phyloP scores from a whole-genome alignment of 805 yeast species.

The Cyberlindnera saturnus region DNA sequence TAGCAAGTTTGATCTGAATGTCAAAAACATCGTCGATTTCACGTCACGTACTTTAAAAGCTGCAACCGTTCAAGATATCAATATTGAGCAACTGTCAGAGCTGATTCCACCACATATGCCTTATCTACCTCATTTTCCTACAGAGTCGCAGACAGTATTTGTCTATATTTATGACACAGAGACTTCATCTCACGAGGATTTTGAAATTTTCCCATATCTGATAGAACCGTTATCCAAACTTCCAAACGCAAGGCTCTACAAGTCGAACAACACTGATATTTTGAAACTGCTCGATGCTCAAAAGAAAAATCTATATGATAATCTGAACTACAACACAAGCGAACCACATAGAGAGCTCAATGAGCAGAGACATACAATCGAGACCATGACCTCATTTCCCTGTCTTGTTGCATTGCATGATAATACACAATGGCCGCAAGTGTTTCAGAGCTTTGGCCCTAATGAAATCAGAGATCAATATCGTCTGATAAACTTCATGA shows the following conservation, averaged over 20 bases:
- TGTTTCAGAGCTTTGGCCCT: slow-evolving; percentile 57
- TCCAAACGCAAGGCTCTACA: slow-evolving; percentile 50
- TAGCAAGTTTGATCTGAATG: slow-evolving; percentile 14
- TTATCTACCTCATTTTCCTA: slow-evolving; percentile 4
- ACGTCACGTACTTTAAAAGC: slow-evolving; percentile 42
- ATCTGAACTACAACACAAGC: slow-evolving; percentile 37
- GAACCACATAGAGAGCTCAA: slow-evolving; percentile 32
- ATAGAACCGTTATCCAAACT: slow-evolving; percentile 54
- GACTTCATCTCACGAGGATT: slow-evolving; percentile 54
- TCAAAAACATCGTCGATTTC: slow-evolving; percentile 35
- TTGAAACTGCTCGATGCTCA: slow-evolving; percentile 36
- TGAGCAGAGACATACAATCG: slow-evolving; percentile 40
- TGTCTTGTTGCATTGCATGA: slow-evolving; percentile 58
- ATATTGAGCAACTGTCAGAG: slow-evolving; percentile 14
- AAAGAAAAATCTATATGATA: slow-evolving; percentile 26
- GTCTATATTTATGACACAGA: slow-evolving; percentile 49
- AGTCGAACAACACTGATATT: slow-evolving; percentile 38
- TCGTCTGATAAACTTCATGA: slow-evolving; percentile 44
- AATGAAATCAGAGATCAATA: slow-evolving; percentile 52
- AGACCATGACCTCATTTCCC: slow-evolving; percentile 54
- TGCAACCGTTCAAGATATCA: slow-evolving; percentile 31
- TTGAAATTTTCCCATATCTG: slow-evolving; percentile 51
- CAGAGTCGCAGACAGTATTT: slow-evolving; percentile 41
- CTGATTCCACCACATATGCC: slow-evolving; percentile 3
- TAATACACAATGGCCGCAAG: slow-evolving; percentile 42